Percentiles rank a stretch among this genome's conserved stretches.
phyloP scores from a whole-genome alignment of 2,329 filamentous ascomycete genomes.

The Penicillium carneum region DNA sequence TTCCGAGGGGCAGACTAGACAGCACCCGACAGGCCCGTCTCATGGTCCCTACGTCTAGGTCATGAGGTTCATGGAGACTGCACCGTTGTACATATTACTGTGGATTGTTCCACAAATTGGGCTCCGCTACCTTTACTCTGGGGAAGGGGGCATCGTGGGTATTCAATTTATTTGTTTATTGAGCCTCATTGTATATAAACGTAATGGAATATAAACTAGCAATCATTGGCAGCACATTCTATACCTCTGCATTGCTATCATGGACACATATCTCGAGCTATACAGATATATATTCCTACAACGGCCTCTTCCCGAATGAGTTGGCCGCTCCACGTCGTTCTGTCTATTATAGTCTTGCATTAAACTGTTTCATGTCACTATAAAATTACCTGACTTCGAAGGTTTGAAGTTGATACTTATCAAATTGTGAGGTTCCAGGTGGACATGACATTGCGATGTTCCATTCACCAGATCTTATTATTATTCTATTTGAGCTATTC shows the following conservation, averaged over 20 bases:
- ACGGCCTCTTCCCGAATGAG: neutral
- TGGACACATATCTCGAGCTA: neutral
- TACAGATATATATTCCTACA: neutral
- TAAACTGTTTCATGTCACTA: neutral
- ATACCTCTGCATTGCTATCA: neutral
- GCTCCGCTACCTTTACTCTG: neutral
- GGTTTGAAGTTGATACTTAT: neutral
- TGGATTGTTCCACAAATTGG: neutral
- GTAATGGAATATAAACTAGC: neutral
- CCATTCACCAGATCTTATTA: too few relatives aligned
- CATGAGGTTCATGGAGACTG: neutral
- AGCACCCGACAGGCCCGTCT: too few relatives aligned
- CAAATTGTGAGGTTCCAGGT: too few relatives aligned
- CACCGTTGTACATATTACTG: too few relatives aligned
- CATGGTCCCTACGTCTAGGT: neutral
- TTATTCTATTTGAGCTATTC: too few relatives aligned
- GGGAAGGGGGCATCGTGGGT: slow-evolving; percentile 1
- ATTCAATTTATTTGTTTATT: neutral
- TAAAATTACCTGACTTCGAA: neutral
- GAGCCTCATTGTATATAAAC: neutral
- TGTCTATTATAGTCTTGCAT: neutral
- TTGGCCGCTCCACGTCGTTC: neutral
- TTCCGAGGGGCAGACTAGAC: neutral
- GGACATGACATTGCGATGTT: too few relatives aligned
- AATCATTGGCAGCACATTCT: neutral